phyloP scores from a whole-genome alignment of 495 filamentous ascomycete genomes.

The Mytilinidion resinicola region DNA sequence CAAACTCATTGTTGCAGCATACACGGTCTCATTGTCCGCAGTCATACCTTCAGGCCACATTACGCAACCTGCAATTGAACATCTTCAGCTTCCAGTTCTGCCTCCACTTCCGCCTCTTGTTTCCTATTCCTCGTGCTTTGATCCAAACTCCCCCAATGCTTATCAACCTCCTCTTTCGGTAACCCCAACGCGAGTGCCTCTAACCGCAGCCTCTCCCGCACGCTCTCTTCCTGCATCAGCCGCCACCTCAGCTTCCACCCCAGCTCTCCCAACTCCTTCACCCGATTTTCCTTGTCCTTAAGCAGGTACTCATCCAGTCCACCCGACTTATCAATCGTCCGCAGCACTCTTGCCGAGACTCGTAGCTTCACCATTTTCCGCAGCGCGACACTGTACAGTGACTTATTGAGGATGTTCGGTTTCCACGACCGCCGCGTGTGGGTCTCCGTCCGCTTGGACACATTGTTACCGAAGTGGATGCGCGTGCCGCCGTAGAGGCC shows the following conservation, averaged over 20 bases:
- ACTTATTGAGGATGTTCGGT: constrained; percentile 77
- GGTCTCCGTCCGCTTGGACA: constrained; percentile 66
- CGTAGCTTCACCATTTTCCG: constrained; percentile 60
- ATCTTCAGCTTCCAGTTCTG: too few relatives aligned
- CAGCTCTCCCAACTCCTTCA: constrained; percentile 77
- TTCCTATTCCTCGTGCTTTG: too few relatives aligned
- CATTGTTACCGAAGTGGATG: constrained; percentile 89
- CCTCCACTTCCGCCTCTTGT: too few relatives aligned
- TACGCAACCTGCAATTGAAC: too few relatives aligned
- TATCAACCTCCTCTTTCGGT: neutral
- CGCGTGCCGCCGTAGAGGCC: constrained; percentile 74
- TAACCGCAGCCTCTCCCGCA: constrained; percentile 52
- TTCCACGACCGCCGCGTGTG: constrained; percentile 84
- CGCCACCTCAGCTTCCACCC: constrained; percentile 86
- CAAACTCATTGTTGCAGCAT: too few relatives aligned
- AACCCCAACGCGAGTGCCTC: constrained; percentile 51
- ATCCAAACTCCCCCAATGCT: too few relatives aligned
- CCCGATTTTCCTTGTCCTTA: constrained; percentile 60
- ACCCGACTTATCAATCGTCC: constrained; percentile 81
- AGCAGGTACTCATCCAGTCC: constrained; percentile 88
- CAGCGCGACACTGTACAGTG: constrained; percentile 64
- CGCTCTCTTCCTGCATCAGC: constrained; percentile 65
- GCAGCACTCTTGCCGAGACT: constrained; percentile 67
- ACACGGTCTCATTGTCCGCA: too few relatives aligned
- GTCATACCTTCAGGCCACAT: too few relatives aligned